phyloP scores from a whole-genome alignment of 225 moss, liverwort and hornwort species.

The Sphagnum contortum region DNA sequence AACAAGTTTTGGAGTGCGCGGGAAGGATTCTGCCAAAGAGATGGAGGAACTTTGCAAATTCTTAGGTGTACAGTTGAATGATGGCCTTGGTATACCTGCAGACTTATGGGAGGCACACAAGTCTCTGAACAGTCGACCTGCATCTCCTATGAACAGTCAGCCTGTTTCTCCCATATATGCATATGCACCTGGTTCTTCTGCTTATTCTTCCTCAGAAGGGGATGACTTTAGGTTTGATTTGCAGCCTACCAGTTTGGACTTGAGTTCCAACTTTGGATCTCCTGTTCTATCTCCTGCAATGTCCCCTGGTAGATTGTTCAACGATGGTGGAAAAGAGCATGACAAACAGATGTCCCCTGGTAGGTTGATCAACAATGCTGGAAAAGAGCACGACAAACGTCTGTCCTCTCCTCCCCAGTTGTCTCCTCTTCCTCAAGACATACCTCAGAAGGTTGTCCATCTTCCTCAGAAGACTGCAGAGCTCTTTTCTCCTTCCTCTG shows the following conservation, averaged over 20 bases:
- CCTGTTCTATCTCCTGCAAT: conserved; percentile 18
- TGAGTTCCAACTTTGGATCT: conserved; percentile 17
- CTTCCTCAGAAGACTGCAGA: background rate
- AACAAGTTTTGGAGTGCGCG: conserved; percentile 37
- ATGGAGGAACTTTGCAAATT: conserved; percentile 15
- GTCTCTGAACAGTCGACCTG: conserved; percentile 20
- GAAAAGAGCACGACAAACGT: too few species aligned
- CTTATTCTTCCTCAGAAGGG: conserved; percentile 26
- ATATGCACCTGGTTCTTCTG: conserved; percentile 11
- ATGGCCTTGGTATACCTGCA: conserved; percentile 30
- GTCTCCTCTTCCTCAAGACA: conserved; percentile 11
- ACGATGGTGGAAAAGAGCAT: conserved; percentile 11
- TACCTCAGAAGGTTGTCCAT: conserved; percentile 8
- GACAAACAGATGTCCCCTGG: conserved; percentile 8
- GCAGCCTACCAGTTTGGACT: conserved; percentile 27
- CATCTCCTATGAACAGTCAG: conserved; percentile 25
- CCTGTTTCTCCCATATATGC: background rate
- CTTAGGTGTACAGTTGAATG: conserved; percentile 21
- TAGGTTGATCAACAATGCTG: too few species aligned
- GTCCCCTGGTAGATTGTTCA: conserved; percentile 7
- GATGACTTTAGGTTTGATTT: conserved; percentile 27
- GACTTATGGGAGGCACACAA: conserved; percentile 46
- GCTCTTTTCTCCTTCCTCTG: background rate
- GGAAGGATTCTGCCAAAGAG: conserved; percentile 8
- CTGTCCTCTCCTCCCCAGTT: too few species aligned